Evolutionary conservation across 139 green algal species (phyloP).

Genomic region (Microglena sp.): DNA sequence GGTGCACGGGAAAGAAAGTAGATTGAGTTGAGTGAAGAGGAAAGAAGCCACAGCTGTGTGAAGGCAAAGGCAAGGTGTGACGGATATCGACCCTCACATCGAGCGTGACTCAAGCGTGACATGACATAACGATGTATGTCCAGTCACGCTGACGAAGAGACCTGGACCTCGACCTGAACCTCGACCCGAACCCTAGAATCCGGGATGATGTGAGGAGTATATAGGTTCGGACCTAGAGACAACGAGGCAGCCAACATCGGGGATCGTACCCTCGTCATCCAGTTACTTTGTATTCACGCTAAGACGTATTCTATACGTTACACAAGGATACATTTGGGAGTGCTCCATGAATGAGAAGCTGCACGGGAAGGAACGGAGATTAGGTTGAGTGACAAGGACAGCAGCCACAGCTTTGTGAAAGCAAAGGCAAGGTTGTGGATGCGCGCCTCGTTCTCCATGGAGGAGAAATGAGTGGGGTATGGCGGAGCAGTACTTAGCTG

Average conservation of each 20-base stretch:
- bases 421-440: conserved; percentile 23
- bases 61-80: conserved; percentile 35
- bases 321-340: conserved; percentile 40
- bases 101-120: too few relatives aligned
- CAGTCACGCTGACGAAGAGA: too few relatives aligned
- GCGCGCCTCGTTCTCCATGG: conserved; percentile 64
- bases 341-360: conserved; percentile 63
- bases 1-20: conserved; percentile 79
- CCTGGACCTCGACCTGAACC: too few relatives aligned
- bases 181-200: too few relatives aligned
- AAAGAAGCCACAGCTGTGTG: conserved; percentile 65
- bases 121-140: too few relatives aligned
- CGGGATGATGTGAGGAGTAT: too few relatives aligned
- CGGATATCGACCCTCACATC: too few relatives aligned
- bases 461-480: conserved; percentile 83
- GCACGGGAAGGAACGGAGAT: conserved; percentile 72
- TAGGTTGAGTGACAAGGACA: conserved; percentile 66
- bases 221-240: too few relatives aligned
- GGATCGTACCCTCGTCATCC: too few relatives aligned
- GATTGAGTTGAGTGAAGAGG: conserved; percentile 66
- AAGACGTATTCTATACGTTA: too few relatives aligned
- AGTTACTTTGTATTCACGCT: too few relatives aligned
- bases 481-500: conserved; percentile 90
- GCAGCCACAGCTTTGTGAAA: conserved; percentile 68
- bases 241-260: too few relatives aligned